Conservation (phyloP, 2,329 filamentous ascomycete genomes). For the Pseudocercospora fijiensis region DNA sequence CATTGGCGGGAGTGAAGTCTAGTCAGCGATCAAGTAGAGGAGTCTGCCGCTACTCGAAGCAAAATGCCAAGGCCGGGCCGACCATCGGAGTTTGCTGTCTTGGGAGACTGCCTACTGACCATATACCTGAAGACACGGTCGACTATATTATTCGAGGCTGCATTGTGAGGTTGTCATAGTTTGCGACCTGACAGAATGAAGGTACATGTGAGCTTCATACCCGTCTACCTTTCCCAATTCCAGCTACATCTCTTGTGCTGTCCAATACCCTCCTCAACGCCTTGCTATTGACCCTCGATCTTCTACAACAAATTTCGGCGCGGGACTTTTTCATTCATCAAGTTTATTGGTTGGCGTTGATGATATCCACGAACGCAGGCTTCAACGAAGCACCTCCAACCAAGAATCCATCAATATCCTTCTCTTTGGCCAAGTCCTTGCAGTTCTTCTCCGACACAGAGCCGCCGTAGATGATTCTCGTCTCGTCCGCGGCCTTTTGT, state of each 20-base stretch:
- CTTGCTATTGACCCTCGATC: not conserved
- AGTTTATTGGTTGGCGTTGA: constrained; percentile 56
- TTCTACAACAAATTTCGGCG: not conserved
- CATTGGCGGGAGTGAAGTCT: no score
- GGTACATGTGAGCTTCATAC: not conserved
- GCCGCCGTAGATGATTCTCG: constrained; percentile 93
- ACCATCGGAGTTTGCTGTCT: not conserved
- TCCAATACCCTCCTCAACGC: not conserved
- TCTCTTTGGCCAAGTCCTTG: constrained; percentile 83
- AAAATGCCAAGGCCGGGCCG: not conserved
- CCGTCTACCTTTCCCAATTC: not conserved
- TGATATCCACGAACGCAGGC: constrained; percentile 79
- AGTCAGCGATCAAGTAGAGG: no score
- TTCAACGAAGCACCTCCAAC: constrained; percentile 96
- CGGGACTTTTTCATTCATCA: not conserved
- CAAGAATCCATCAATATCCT: constrained; percentile 96
- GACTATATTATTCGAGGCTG: not conserved
- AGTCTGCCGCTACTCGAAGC: no score
- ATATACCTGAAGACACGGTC: not conserved
- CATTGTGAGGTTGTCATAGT: not conserved
- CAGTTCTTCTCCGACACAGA: constrained; percentile 99
- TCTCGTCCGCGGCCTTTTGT: constrained; percentile 75
- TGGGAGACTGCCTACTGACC: not conserved
- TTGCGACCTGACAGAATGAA: not conserved
- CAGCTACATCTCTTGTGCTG: not conserved